Evolutionary conservation across 768 basidiomycete species (phyloP).

Genomic region (Naganishia onofrii): DNA sequence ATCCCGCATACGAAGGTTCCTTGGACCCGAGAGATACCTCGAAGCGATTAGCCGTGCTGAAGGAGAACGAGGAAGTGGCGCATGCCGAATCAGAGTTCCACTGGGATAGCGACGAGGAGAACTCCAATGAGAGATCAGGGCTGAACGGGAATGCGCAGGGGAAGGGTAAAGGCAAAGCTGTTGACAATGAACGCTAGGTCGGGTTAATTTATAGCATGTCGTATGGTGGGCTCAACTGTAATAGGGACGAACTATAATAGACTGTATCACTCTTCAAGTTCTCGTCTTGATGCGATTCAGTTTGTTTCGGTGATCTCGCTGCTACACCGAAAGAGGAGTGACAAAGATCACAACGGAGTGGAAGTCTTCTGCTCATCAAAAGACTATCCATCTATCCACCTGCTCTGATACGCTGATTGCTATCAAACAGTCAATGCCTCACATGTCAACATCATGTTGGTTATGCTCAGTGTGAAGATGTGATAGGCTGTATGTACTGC

Average conservation of each 20-base stretch:
- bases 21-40: slow-evolving; percentile 13
- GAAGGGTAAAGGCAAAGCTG: slow-evolving; percentile 17
- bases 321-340: no score
- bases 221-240: not conserved
- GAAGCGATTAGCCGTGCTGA: slow-evolving; percentile 2
- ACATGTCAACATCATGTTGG: no score
- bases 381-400: no score
- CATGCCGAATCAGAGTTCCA: slow-evolving; percentile 21
- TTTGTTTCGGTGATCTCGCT: no score
- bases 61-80: slow-evolving; percentile 8
- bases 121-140: not conserved
- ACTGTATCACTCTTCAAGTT: not conserved
- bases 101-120: slow-evolving; percentile 32
- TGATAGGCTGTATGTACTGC: no score
- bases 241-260: not conserved
- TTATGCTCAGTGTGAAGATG: no score
- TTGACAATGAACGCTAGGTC: not conserved
- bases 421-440: no score
- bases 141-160: not conserved
- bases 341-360: no score
- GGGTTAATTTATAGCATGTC: not conserved
- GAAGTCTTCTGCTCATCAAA: no score
- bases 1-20: slow-evolving; percentile 19
- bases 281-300: no score
- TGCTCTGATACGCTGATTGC: no score